Percentiles rank a stretch among this genome's conserved stretches.
These are phyloP conservation scores for Rhynchosporium agropyri DNA, from an alignment of 2,329 filamentous ascomycete genomes.

Conservation along the genomic window DNA sequence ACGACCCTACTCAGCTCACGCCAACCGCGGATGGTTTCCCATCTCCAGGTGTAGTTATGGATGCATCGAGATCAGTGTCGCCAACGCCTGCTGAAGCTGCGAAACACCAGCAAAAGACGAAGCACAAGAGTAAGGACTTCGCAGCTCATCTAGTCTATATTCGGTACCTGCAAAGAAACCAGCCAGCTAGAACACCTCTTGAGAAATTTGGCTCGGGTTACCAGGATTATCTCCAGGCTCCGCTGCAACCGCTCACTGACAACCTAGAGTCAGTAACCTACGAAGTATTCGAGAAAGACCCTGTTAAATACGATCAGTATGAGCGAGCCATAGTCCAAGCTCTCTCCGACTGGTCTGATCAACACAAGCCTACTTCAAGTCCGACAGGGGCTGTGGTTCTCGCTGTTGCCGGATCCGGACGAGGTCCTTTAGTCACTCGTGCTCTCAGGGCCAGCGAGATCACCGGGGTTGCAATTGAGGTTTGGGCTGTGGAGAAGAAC, in stretches of 20 bases:
- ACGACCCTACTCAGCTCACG: conserved; percentile 39
- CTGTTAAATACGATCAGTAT: conserved; percentile 97
- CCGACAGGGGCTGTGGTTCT: conserved; percentile 74
- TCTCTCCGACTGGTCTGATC: conserved; percentile 74
- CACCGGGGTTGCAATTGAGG: conserved; percentile 76
- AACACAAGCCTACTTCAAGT: conserved; percentile 74
- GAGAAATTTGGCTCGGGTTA: conserved; percentile 74
- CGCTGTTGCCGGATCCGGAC: conserved; percentile 89
- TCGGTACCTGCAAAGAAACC: conserved; percentile 79
- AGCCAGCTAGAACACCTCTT: conserved; percentile 65
- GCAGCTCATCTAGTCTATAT: conserved; percentile 78
- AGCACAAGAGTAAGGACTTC: conserved; percentile 54
- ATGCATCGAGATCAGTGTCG: conserved; percentile 43
- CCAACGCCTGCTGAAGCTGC: conserved; percentile 70
- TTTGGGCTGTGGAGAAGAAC: conserved; percentile 97
- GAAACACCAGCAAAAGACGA: conserved; percentile 44
- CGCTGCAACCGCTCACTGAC: conserved; percentile 90
- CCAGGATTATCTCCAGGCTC: conserved; percentile 95
- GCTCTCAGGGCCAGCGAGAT: conserved; percentile 77
- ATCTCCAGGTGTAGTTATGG: conserved; percentile 48
- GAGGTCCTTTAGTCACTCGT: conserved; percentile 88
- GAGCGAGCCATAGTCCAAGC: conserved; percentile 82
- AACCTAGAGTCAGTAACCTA: conserved; percentile 98
- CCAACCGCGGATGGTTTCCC: conserved; percentile 41
- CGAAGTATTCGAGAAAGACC: conserved; percentile 97